phyloP scores from a whole-genome alignment of 441 rosid species.

The Eugenia klotzschiana region DNA sequence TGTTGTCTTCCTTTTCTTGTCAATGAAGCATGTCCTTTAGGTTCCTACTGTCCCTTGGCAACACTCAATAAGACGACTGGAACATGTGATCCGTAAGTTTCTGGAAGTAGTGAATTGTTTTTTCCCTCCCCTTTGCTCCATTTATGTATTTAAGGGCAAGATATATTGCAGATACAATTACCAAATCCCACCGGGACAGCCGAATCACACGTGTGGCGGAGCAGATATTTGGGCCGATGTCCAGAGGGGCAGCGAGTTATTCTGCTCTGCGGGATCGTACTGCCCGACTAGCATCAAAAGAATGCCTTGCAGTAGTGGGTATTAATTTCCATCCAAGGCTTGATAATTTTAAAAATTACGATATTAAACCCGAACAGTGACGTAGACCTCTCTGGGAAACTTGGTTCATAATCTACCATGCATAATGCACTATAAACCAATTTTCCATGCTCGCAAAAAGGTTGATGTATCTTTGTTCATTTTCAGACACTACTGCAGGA shows the following conservation, averaged over 20 bases:
- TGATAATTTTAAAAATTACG: background rate
- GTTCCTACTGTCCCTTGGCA: conserved; percentile 54
- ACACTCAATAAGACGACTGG: conserved; percentile 42
- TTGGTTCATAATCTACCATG: background rate
- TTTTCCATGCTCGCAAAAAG: background rate
- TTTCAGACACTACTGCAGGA: conserved; percentile 78
- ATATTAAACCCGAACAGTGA: background rate
- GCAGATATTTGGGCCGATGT: conserved; percentile 87
- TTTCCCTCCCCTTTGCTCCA: background rate
- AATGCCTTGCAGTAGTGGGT: conserved; percentile 68
- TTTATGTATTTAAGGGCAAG: conserved; percentile 3
- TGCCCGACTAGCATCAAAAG: conserved; percentile 55
- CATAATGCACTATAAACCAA: background rate
- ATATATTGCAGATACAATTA: conserved; percentile 53
- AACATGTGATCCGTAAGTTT: conserved; percentile 56
- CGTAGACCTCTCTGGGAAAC: background rate
- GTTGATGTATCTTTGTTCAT: background rate
- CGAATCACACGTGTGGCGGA: conserved; percentile 83
- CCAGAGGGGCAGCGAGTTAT: conserved; percentile 38
- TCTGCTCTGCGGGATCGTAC: conserved; percentile 77
- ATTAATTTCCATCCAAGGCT: conserved; percentile 28
- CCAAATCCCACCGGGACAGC: conserved; percentile 54
- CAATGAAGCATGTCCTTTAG: conserved; percentile 46
- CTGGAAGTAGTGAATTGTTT: background rate
- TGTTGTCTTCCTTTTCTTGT: conserved; percentile 8